These are phyloP conservation scores for Centrapalus pauciflorus DNA, from an alignment of 129 eudicot species.

Conservation along the genomic window DNA sequence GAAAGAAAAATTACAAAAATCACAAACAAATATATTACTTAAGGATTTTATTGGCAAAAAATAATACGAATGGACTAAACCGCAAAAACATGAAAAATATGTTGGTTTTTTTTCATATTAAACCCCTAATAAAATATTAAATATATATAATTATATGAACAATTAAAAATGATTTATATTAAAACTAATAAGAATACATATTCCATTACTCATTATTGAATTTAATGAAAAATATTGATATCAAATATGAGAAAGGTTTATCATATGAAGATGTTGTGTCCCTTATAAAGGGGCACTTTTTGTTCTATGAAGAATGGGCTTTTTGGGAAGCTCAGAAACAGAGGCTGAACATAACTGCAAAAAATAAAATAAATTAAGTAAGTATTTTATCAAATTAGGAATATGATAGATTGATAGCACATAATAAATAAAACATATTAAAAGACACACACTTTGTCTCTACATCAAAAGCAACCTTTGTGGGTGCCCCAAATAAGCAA, in stretches of 20 bases:
- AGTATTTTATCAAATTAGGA: neutral
- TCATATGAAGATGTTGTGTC: too few species aligned
- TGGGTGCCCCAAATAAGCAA: neutral
- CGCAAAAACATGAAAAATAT: too few species aligned
- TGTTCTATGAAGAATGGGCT: slow-evolving; percentile 22
- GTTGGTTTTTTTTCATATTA: too few species aligned
- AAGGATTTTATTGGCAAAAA: too few species aligned
- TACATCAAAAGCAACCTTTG: slow-evolving; percentile 3
- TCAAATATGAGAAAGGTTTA: too few species aligned
- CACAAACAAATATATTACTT: too few species aligned
- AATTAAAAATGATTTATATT: neutral
- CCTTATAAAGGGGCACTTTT: slow-evolving; percentile 23
- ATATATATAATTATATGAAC: too few species aligned
- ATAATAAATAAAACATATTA: neutral
- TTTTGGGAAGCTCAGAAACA: slow-evolving; percentile 7
- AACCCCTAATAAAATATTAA: too few species aligned
- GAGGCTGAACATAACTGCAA: slow-evolving; percentile 19
- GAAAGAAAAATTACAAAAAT: too few species aligned
- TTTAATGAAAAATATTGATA: neutral
- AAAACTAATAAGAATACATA: neutral
- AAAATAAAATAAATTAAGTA: neutral
- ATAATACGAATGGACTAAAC: too few species aligned
- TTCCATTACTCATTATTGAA: neutral
- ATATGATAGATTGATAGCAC: neutral
- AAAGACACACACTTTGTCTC: neutral